phyloP scores from a whole-genome alignment of 305 asterid species.

The Solanum hybrid region DNA sequence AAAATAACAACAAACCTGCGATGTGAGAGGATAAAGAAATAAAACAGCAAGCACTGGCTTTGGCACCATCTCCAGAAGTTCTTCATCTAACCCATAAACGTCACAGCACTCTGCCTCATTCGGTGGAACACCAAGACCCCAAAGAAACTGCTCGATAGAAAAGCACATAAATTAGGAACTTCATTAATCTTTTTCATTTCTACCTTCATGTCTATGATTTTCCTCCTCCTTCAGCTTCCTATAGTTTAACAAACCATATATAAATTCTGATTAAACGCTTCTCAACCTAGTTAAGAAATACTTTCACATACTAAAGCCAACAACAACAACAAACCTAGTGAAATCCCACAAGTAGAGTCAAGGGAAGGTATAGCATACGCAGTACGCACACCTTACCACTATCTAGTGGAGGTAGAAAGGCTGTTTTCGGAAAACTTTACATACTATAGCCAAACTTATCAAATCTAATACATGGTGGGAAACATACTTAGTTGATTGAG shows the following conservation, averaged over 20 bases:
- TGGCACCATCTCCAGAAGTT: conserved; percentile 88
- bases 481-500: not conserved
- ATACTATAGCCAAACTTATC: not conserved
- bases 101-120: conserved; percentile 80
- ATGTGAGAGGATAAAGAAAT: conserved; percentile 76
- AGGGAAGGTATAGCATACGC: not conserved
- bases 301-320: not conserved
- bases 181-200: not conserved
- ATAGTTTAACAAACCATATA: not conserved
- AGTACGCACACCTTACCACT: not conserved
- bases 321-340: not conserved
- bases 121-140: conserved; percentile 82
- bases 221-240: not conserved
- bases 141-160: conserved; percentile 49
- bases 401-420: not conserved
- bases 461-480: not conserved
- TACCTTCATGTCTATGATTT: not conserved
- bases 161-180: not conserved
- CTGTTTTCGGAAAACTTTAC: not conserved
- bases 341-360: not conserved
- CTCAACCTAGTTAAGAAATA: not conserved
- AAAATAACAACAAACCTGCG: conserved; percentile 32
- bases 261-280: not conserved
- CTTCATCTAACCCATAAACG: conserved; percentile 92
- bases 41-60: conserved; percentile 86